Conservation (phyloP, 2,329 filamentous ascomycete species). For the Cladophialophora immunda region DNA sequence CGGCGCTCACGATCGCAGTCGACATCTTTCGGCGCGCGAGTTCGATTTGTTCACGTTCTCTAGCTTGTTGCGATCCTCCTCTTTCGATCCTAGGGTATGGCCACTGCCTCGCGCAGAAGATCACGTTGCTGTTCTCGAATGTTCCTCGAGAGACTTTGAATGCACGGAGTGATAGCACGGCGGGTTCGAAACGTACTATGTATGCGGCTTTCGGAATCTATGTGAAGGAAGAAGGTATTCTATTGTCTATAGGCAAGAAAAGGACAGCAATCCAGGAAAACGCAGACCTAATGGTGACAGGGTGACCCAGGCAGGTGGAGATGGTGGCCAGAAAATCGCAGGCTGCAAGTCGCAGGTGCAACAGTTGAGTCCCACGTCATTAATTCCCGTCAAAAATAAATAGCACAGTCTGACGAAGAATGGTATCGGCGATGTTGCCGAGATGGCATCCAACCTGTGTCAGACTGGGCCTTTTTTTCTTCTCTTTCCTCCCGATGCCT, state of each 20-base stretch:
- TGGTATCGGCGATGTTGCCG: too few species aligned
- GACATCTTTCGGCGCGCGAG: conserved; percentile 41
- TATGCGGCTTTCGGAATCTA: conserved; percentile 1
- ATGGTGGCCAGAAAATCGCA: conserved; percentile 5
- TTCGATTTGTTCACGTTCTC: background rate
- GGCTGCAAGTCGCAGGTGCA: background rate
- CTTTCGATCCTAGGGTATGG: background rate
- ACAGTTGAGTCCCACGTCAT: background rate
- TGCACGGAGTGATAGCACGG: background rate
- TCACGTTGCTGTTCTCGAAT: background rate
- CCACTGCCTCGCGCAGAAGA: background rate
- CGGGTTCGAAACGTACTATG: background rate
- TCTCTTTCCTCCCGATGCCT: too few species aligned
- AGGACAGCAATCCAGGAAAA: background rate
- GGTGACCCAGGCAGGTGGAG: background rate
- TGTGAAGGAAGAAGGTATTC: background rate
- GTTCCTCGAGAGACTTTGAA: background rate
- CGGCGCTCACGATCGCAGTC: conserved; percentile 56
- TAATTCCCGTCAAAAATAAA: too few species aligned
- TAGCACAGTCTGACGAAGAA: too few species aligned
- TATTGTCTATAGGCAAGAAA: background rate
- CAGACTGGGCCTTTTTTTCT: too few species aligned
- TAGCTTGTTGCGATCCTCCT: background rate
- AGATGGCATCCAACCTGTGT: too few species aligned
- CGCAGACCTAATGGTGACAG: background rate